Conservation (phyloP, 805 yeast genomes). For the Starmera caribaea region DNA sequence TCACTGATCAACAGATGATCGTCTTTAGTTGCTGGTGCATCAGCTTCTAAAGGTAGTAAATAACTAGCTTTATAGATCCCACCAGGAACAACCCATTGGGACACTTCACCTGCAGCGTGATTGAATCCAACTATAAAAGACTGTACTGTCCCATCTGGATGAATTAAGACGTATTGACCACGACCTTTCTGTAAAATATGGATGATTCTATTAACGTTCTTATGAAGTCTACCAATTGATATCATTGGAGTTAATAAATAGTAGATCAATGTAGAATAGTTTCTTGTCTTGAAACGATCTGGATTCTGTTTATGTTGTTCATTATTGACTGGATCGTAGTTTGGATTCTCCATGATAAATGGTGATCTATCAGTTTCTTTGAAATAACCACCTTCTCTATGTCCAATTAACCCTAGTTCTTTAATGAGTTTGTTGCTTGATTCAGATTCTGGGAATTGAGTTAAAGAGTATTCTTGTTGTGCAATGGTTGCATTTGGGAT, state of each 20-base stretch:
- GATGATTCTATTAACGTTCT: slow-evolving; percentile 40
- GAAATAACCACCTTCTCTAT: slow-evolving; percentile 50
- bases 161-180: slow-evolving; percentile 44
- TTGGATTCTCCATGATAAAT: slow-evolving; percentile 30
- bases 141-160: slow-evolving; percentile 40
- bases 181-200: slow-evolving; percentile 47
- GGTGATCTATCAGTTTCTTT: slow-evolving; percentile 48
- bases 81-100: slow-evolving; percentile 59
- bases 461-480: slow-evolving; percentile 6
- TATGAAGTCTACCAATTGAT: slow-evolving; percentile 42
- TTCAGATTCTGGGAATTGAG: slow-evolving; percentile 7
- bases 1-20: slow-evolving; percentile 42
- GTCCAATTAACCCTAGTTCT: slow-evolving; percentile 28
- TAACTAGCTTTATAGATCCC: slow-evolving; percentile 50
- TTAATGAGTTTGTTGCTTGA: slow-evolving; percentile 24
- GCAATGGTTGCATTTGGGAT: slow-evolving; percentile 1
- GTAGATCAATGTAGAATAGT: slow-evolving; percentile 41
- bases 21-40: slow-evolving; percentile 19
- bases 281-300: slow-evolving; percentile 19
- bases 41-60: slow-evolving; percentile 26
- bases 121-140: slow-evolving; percentile 46
- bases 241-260: slow-evolving; percentile 41
- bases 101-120: slow-evolving; percentile 33
- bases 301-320: background rate
- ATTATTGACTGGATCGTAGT: slow-evolving; percentile 8